These are phyloP conservation scores for Diaporthe eres DNA, from an alignment of 2,329 filamentous ascomycete species.

Conservation along the genomic window DNA sequence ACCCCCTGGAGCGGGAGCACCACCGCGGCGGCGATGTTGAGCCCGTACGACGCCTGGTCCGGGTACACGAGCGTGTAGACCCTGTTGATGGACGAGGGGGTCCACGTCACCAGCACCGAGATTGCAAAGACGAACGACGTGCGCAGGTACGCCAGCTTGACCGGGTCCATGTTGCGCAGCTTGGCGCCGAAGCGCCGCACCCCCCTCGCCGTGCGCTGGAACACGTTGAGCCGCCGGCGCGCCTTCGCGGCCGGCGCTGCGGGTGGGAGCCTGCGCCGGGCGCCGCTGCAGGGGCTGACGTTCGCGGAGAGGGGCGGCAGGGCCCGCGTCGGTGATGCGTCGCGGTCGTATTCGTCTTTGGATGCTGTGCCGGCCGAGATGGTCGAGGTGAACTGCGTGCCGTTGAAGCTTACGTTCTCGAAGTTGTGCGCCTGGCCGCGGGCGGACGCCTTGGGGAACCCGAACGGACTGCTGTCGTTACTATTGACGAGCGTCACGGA, in stretches of 20 bases:
- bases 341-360: constrained; percentile 18
- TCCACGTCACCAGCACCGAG: constrained; percentile 74
- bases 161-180: constrained; percentile 64
- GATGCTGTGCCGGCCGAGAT: constrained; percentile 30
- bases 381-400: constrained; percentile 37
- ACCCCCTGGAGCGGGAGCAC: constrained; percentile 84
- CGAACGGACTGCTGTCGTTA: constrained; percentile 2
- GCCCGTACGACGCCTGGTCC: constrained; percentile 68
- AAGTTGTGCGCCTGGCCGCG: constrained; percentile 30
- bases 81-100: constrained; percentile 79
- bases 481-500: constrained; percentile 28
- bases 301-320: constrained; percentile 30
- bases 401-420: constrained; percentile 38
- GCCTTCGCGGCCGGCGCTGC: not conserved
- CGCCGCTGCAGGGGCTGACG: constrained; percentile 4
- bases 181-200: constrained; percentile 47
- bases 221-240: constrained; percentile 36
- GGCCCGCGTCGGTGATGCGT: constrained; percentile 23
- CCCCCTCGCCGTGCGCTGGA: constrained; percentile 38
- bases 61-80: constrained; percentile 76
- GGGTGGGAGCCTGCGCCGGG: not conserved
- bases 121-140: constrained; percentile 74
- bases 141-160: constrained; percentile 73
- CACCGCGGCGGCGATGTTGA: constrained; percentile 78
- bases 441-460: not conserved